Percentiles rank a stretch among this genome's conserved stretches.
Conservation (phyloP, 805 yeast genomes). For the Ogataea henricii region DNA sequence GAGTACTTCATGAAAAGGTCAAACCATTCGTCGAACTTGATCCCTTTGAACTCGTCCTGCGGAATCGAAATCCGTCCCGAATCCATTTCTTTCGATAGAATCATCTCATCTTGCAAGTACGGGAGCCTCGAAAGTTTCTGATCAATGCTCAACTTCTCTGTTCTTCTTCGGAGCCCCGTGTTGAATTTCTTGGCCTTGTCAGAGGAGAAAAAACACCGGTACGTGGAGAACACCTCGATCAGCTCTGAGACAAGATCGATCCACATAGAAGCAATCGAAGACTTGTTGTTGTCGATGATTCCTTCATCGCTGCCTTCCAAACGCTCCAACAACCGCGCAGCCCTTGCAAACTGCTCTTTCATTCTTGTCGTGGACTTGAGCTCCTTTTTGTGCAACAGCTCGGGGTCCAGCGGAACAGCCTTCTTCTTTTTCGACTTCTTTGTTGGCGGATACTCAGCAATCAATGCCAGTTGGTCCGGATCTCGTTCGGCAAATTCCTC, state of each 20-base stretch:
- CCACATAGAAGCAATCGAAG: constrained; percentile 74
- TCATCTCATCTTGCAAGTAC: constrained; percentile 60
- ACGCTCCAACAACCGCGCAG: constrained; percentile 52
- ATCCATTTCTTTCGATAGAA: constrained; percentile 33
- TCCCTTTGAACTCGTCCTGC: constrained; percentile 67
- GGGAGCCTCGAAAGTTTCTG: constrained; percentile 71
- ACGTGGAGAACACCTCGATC: constrained; percentile 78
- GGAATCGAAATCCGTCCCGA: constrained; percentile 39
- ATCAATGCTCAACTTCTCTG: constrained; percentile 64
- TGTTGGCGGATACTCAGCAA: constrained; percentile 33
- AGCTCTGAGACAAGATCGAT: constrained; percentile 78
- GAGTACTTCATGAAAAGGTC: constrained; percentile 79
- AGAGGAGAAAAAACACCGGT: constrained; percentile 74
- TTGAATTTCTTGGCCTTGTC: constrained; percentile 71
- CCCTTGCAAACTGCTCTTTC: constrained; percentile 47
- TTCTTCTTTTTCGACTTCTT: constrained; percentile 26
- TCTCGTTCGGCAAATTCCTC: constrained; percentile 24
- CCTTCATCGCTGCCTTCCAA: constrained; percentile 39
- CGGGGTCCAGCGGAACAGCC: constrained; percentile 25
- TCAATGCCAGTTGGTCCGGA: constrained; percentile 34
- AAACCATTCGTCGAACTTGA: constrained; percentile 82
- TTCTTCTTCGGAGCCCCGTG: constrained; percentile 66
- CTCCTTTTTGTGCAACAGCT: constrained; percentile 33
- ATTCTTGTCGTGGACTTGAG: constrained; percentile 39
- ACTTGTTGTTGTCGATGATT: constrained; percentile 39